A percentile compares a stretch with the other conserved stretches of the same genome.
phyloP scores from a whole-genome alignment of 805 yeast genomes.

The Starmerella stigmatis region DNA sequence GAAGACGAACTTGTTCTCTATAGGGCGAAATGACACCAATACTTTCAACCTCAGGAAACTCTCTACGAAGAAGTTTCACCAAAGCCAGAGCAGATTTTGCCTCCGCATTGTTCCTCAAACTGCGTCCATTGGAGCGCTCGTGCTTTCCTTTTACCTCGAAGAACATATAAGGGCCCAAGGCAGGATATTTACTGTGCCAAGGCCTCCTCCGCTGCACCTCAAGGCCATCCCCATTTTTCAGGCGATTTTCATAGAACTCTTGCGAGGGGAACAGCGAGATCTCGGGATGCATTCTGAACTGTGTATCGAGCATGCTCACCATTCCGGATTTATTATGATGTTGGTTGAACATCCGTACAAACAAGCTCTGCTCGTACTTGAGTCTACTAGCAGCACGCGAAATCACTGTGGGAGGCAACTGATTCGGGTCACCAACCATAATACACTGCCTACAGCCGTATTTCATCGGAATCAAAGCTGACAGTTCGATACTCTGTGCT shows the following conservation, averaged over 20 bases:
- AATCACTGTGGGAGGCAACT: conserved; percentile 90
- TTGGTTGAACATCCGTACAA: conserved; percentile 80
- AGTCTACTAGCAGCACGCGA: conserved; percentile 75
- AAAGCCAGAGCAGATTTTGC: conserved; percentile 64
- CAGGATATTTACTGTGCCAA: conserved; percentile 51
- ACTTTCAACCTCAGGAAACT: conserved; percentile 41
- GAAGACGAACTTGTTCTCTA: conserved; percentile 64
- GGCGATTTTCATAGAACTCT: conserved; percentile 63
- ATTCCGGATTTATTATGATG: conserved; percentile 36
- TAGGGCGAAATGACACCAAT: conserved; percentile 93
- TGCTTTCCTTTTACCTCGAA: conserved; percentile 61
- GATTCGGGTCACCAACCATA: conserved; percentile 98
- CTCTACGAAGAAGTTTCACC: conserved; percentile 41
- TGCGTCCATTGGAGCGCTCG: conserved; percentile 39
- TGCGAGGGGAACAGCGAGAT: conserved; percentile 78
- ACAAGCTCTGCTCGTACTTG: conserved; percentile 81
- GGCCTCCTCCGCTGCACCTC: conserved; percentile 45
- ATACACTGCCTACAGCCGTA: conserved; percentile 86
- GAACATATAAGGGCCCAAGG: conserved; percentile 67
- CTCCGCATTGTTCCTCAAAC: conserved; percentile 61
- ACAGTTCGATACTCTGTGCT: conserved; percentile 89
- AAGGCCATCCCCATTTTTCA: conserved; percentile 75
- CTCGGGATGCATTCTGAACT: conserved; percentile 94
- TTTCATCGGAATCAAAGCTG: conserved; percentile 81
- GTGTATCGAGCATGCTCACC: conserved; percentile 72